Evolutionary conservation across 1,284 basidiomycete species (phyloP), one percentile per base, ranked within the genome.

Genomic region (Ustilago bromivora): DNA sequence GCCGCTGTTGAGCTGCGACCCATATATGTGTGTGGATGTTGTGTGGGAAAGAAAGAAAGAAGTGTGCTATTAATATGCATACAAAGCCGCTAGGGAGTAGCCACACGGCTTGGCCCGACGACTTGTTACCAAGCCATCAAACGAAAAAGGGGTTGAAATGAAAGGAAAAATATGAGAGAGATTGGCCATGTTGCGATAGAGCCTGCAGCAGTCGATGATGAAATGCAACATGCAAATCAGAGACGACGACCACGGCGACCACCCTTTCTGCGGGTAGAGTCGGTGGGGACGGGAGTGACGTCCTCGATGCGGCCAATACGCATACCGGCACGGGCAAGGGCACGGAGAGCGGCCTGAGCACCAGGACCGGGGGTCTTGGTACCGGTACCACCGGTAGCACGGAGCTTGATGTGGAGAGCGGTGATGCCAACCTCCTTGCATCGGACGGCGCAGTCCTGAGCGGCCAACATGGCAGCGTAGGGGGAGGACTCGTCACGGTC

Each of bases 191-290:
- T 32, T 31, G 49, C 13, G 43, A 46, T 51, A 32, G 12, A 31
- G 53, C 43, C 52, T 38, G 38, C 12, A n/a, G 35, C 38, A 32
- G 62, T 51, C 35, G 34, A n/a, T 38, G 36, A 66, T 38, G 38
- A n/a, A 31, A 10, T 66, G 58, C 58, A 32, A 51, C 8, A 32
- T n/a, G 49, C 75, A 60, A 73, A 73, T 87, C 88, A 90, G 82
- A 98, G 92, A 92, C 96, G 94, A 87, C 96, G 94, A 95, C 96
- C 96, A 90, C 96, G 95, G 85, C 96, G 94, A 96, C 96, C 96
- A 92, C 96, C 96, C 95, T 95, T 99, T 89, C 95, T 92, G 87
- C 96, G 92, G 84, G 96, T 99, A 79, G 93, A 95, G 89, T 99
- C 97, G 75, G 96, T 96, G 74, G 96, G 96, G 79, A 96, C 91